A percentile compares a stretch with the other conserved stretches of the same genome.
Evolutionary conservation across 2,329 filamentous ascomycete species (phyloP).

Genomic region (Xylariaceae sp.): DNA sequence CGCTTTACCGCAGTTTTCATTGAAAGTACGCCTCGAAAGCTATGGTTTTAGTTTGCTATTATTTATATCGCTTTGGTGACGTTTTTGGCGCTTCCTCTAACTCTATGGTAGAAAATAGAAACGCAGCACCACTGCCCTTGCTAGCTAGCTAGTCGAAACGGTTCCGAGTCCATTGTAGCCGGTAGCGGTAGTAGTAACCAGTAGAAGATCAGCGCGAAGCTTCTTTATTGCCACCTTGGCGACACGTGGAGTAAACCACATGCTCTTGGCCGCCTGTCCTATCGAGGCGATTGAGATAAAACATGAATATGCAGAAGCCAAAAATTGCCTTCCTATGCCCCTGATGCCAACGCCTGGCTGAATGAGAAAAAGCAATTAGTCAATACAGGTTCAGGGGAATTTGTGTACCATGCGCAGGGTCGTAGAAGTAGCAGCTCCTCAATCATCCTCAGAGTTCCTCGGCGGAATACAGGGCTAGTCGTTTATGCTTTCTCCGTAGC

Average conservation of each 20-base stretch:
- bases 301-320: conserved; percentile 32
- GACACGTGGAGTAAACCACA: not conserved
- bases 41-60: conserved; percentile 7
- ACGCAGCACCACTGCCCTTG: conserved; percentile 6
- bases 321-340: conserved; percentile 33
- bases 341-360: conserved; percentile 40
- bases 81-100: conserved; percentile 10
- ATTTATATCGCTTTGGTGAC: conserved; percentile 17
- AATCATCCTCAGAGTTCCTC: not conserved
- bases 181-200: not conserved
- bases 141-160: not conserved
- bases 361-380: conserved; percentile 34
- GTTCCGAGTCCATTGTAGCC: not conserved
- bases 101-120: conserved; percentile 15
- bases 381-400: conserved; percentile 33
- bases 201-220: conserved; percentile 11
- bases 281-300: conserved; percentile 16
- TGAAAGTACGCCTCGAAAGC: not conserved
- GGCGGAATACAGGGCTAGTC: not conserved
- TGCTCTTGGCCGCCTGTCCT: conserved; percentile 3
- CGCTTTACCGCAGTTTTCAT: not conserved
- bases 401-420: conserved; percentile 6
- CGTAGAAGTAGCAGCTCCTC: not conserved
- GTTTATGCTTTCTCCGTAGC: conserved; percentile 24
- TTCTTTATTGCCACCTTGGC: conserved; percentile 4